Evolutionary conservation across 371 early-diverging fungal species (phyloP).

Genomic region (Scutellospora calospora): DNA sequence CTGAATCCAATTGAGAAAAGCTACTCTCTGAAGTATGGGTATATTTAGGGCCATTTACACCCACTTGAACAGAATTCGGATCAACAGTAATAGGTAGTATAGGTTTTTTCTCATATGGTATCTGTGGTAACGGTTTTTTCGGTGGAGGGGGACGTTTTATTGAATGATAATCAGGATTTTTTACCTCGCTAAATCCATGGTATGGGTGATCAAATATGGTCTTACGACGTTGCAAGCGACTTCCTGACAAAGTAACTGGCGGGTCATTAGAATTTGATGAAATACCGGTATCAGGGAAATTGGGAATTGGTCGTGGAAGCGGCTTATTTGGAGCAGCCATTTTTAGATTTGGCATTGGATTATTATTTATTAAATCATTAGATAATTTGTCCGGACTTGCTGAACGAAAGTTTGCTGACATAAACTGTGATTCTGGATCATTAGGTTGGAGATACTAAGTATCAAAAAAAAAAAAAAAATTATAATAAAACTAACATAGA

Average conservation of each 20-base stretch:
- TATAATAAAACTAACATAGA: not conserved
- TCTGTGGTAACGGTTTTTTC: conserved; percentile 49
- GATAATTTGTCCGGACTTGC: too few species aligned
- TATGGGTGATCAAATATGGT: conserved; percentile 71
- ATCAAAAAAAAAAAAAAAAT: not conserved
- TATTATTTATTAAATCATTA: not conserved
- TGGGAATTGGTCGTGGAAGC: conserved; percentile 40
- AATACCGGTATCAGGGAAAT: conserved; percentile 1
- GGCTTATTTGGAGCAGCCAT: not conserved
- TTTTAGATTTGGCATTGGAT: not conserved
- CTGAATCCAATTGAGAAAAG: conserved; percentile 57
- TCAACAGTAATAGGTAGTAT: not conserved
- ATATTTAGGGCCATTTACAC: conserved; percentile 8
- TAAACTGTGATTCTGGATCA: not conserved
- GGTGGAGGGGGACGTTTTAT: conserved; percentile 43
- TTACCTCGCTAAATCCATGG: conserved; percentile 59
- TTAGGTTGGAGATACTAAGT: not conserved
- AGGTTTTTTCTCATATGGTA: not conserved
- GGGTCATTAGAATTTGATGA: conserved; percentile 6
- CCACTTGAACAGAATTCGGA: not conserved
- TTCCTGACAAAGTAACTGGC: conserved; percentile 8
- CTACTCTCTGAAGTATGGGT: conserved; percentile 48
- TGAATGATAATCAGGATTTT: conserved; percentile 20
- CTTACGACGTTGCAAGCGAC: conserved; percentile 53
- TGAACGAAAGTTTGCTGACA: too few species aligned